Conservation (phyloP, 768 basidiomycete genomes). For the Ramaria sp. region DNA sequence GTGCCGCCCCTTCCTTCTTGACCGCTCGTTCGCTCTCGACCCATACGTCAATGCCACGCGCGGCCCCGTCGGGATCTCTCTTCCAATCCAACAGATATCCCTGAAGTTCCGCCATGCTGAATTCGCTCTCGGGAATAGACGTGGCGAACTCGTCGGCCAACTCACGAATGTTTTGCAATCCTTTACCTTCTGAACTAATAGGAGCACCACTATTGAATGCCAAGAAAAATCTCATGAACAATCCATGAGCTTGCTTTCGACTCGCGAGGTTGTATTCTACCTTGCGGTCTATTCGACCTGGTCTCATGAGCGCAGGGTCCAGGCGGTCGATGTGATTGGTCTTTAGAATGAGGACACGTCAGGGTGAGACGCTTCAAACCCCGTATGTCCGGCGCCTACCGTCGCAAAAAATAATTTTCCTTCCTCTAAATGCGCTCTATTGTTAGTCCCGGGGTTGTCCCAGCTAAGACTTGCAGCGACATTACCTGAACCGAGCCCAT, state of each 20-base stretch:
- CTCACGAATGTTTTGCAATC: too few relatives aligned
- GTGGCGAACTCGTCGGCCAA: constrained; percentile 29
- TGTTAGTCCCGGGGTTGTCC: background rate
- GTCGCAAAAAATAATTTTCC: constrained; percentile 55
- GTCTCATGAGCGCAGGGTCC: constrained; percentile 44
- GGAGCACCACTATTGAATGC: too few relatives aligned
- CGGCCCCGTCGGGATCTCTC: constrained; percentile 18
- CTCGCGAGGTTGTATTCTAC: constrained; percentile 41
- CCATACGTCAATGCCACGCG: constrained; percentile 27
- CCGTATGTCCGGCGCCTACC: constrained; percentile 28
- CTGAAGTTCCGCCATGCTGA: constrained; percentile 53
- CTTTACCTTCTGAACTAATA: too few relatives aligned
- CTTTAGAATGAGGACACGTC: constrained; percentile 17
- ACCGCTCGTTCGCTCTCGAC: constrained; percentile 28
- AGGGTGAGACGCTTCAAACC: constrained; percentile 7
- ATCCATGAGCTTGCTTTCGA: constrained; percentile 31
- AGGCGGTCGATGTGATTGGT: constrained; percentile 48
- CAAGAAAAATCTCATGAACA: constrained; percentile 42
- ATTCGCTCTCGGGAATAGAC: constrained; percentile 34
- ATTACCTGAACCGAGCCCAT: constrained; percentile 41
- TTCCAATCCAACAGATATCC: constrained; percentile 39
- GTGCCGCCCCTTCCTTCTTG: constrained; percentile 21
- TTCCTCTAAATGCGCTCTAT: constrained; percentile 26
- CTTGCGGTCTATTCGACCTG: constrained; percentile 47
- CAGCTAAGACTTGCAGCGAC: constrained; percentile 24